A percentile compares a stretch with the other conserved stretches of the same genome.
Evolutionary conservation across 768 basidiomycete genomes (phyloP).

Genomic region (Leucosporidium yakuticum): DNA sequence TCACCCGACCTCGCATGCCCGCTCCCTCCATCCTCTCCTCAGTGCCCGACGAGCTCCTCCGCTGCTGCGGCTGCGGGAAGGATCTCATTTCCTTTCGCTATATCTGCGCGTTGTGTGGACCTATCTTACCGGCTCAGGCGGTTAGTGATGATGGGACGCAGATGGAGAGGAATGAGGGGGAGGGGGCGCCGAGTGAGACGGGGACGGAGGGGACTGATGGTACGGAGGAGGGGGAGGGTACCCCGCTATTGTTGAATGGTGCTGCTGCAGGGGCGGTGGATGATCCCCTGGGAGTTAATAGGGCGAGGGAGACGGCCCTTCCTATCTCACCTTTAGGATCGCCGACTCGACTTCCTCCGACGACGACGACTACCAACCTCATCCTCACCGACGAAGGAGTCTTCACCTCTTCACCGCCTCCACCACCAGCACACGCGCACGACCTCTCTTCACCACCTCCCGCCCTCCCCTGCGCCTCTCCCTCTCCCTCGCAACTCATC

Average conservation of each 20-base stretch:
- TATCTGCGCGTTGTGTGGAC: not conserved
- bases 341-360: too few species aligned
- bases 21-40: slow-evolving; percentile 2
- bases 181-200: too few species aligned
- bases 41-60: slow-evolving; percentile 3
- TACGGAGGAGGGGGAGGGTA: not conserved
- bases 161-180: not conserved
- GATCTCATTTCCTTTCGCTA: not conserved
- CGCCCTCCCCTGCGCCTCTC: too few species aligned
- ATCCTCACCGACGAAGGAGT: too few species aligned
- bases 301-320: not conserved
- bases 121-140: not conserved
- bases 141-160: slow-evolving; percentile 1
- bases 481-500: too few species aligned
- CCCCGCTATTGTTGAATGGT: not conserved
- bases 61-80: not conserved
- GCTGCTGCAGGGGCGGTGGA: not conserved
- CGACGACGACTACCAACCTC: too few species aligned
- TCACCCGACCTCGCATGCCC: not conserved
- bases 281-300: not conserved
- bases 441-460: too few species aligned
- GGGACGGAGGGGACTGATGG: not conserved
- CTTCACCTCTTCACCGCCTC: too few species aligned
- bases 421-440: too few species aligned
- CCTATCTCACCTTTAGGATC: not conserved